phyloP scores from a whole-genome alignment of 2,329 filamentous ascomycete genomes.

The Hypoxylon sp. region DNA sequence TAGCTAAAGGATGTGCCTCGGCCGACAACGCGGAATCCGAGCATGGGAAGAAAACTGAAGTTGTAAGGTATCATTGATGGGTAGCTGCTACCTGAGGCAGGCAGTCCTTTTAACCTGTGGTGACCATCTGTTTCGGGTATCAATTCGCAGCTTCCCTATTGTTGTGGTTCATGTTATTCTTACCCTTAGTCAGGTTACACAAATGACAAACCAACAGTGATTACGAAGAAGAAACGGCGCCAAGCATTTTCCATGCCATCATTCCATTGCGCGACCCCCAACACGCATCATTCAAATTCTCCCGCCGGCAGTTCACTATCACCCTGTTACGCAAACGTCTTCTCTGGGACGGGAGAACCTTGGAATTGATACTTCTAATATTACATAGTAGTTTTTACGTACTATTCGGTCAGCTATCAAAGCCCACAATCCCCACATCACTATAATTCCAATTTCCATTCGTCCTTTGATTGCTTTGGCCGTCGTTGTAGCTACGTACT shows the following conservation, averaged over 20 bases:
- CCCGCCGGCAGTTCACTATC: constrained; percentile 36
- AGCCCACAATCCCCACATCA: constrained; percentile 27
- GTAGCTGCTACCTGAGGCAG: constrained; percentile 9
- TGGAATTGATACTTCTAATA: no score
- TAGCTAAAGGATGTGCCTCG: constrained; percentile 28
- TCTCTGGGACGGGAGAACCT: background rate
- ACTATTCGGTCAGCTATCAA: constrained; percentile 33
- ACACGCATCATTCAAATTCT: constrained; percentile 23
- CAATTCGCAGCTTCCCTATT: constrained; percentile 38
- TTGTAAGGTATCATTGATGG: constrained; percentile 28
- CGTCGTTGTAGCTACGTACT: constrained; percentile 21
- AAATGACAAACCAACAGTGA: constrained; percentile 39
- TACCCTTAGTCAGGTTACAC: constrained; percentile 41
- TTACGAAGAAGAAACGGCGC: constrained; percentile 31
- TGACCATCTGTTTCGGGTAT: constrained; percentile 38
- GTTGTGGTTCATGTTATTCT: constrained; percentile 22
- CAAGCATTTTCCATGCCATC: constrained; percentile 18
- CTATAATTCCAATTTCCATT: constrained; percentile 33
- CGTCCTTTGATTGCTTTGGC: constrained; percentile 31
- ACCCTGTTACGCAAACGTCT: constrained; percentile 35
- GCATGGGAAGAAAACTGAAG: constrained; percentile 8
- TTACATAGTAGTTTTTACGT: constrained; percentile 6
- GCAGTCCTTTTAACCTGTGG: constrained; percentile 8
- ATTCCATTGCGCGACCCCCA: constrained; percentile 19
- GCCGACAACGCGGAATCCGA: constrained; percentile 40